Conservation (phyloP, 768 basidiomycete genomes). For the Boletus fagicola region DNA sequence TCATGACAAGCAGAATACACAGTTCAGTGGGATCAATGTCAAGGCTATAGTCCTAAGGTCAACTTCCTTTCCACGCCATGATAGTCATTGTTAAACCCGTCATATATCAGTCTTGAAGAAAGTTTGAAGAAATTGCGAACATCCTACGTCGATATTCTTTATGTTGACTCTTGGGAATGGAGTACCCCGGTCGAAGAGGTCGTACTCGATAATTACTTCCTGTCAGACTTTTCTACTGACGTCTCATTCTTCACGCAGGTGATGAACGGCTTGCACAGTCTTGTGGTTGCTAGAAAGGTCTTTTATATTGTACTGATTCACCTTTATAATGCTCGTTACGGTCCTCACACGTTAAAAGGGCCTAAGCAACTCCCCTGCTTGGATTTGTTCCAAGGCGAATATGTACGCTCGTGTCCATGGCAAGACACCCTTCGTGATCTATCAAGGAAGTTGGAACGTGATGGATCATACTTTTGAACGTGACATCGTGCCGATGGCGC, state of each 20-base stretch:
- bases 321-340: too few relatives aligned
- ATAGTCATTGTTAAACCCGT: not conserved
- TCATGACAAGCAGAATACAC: not conserved
- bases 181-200: not conserved
- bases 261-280: not conserved
- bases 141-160: not conserved
- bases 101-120: not conserved
- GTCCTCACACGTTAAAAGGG: not conserved
- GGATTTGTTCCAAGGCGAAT: slow-evolving; percentile 1
- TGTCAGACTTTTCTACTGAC: not conserved
- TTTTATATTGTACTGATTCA: not conserved
- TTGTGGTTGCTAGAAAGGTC: not conserved
- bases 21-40: not conserved
- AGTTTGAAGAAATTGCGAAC: not conserved
- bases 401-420: not conserved
- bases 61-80: not conserved
- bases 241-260: not conserved
- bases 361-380: not conserved
- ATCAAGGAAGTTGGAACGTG: not conserved
- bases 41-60: not conserved
- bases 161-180: slow-evolving; percentile 2
- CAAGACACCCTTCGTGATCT: not conserved
- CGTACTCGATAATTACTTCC: not conserved
- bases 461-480: not conserved
- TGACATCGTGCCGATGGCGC: not conserved